Evolutionary conservation across 2,329 filamentous ascomycete genomes (phyloP).

Genomic region (Trematosphaeria pertusa): DNA sequence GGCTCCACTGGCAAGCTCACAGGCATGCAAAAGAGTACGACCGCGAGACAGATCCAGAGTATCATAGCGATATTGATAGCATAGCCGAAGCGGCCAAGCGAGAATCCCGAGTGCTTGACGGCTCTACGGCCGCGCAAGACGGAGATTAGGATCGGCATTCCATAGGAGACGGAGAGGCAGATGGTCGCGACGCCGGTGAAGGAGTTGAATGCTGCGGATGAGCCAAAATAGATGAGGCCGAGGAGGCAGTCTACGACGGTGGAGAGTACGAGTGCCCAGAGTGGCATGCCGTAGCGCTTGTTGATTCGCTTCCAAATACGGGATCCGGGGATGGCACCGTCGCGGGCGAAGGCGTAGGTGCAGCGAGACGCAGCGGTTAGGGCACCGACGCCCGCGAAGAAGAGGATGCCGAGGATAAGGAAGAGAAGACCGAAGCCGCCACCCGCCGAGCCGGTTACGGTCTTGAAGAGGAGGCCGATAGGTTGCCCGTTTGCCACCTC

Average conservation of each 20-base stretch:
- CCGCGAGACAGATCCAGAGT: slow-evolving; percentile 73
- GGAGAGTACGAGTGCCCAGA: slow-evolving; percentile 73
- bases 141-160: slow-evolving; percentile 75
- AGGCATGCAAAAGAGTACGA: slow-evolving; percentile 79
- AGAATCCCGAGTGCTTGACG: slow-evolving; percentile 71
- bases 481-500: slow-evolving; percentile 75
- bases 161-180: slow-evolving; percentile 77
- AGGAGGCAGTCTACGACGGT: slow-evolving; percentile 73
- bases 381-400: slow-evolving; percentile 78
- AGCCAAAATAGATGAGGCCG: slow-evolving; percentile 81
- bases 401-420: slow-evolving; percentile 75
- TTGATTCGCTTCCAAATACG: slow-evolving; percentile 71
- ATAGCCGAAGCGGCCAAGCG: slow-evolving; percentile 72
- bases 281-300: slow-evolving; percentile 70
- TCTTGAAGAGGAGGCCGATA: slow-evolving; percentile 78
- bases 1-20: slow-evolving; percentile 52
- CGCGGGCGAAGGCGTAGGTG: slow-evolving; percentile 78
- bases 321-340: slow-evolving; percentile 76
- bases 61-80: slow-evolving; percentile 72
- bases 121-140: slow-evolving; percentile 70
- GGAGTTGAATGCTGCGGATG: slow-evolving; percentile 76
- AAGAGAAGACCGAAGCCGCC: slow-evolving; percentile 80
- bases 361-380: slow-evolving; percentile 77
- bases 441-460: slow-evolving; percentile 72
- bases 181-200: slow-evolving; percentile 84